These are phyloP conservation scores for Vitellaria paradoxa DNA, from an alignment of 179 eudicot genomes.

Conservation along the genomic window DNA sequence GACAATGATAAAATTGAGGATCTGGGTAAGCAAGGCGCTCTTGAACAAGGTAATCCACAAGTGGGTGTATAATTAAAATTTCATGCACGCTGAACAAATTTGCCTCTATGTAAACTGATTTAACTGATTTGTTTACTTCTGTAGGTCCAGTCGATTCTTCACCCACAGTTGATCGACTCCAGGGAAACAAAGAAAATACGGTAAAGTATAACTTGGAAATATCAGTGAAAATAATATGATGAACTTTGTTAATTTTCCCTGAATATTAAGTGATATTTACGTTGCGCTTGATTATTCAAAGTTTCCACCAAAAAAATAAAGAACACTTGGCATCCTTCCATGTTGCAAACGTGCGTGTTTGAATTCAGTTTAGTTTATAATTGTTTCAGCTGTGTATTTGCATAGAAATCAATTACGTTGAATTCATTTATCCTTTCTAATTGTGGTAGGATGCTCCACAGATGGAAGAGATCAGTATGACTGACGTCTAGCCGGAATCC, in stretches of 20 bases:
- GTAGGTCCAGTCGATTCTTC: constrained; percentile 30
- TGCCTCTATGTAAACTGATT: background rate
- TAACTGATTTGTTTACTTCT: constrained; percentile 7
- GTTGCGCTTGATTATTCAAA: too few species aligned
- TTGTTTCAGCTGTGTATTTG: background rate
- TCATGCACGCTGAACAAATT: background rate
- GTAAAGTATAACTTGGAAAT: constrained; percentile 26
- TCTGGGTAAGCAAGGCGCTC: constrained; percentile 34
- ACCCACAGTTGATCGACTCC: constrained; percentile 29
- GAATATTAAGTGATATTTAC: background rate
- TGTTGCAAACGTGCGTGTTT: background rate
- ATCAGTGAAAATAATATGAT: too few species aligned
- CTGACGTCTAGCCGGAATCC: constrained; percentile 25
- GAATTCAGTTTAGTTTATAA: background rate
- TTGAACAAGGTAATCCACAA: constrained; percentile 32
- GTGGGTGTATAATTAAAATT: too few species aligned
- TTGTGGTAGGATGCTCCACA: constrained; percentile 41
- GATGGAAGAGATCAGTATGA: constrained; percentile 36
- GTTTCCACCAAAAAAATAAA: too few species aligned
- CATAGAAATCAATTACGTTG: background rate
- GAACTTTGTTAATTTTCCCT: background rate
- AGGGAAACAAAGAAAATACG: constrained; percentile 83
- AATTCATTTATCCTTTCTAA: background rate
- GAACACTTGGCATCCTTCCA: too few species aligned
- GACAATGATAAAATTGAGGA: constrained; percentile 34